Evolutionary conservation across 1,139 yeast species (phyloP).

Genomic region (Zygoascus meyerae): DNA sequence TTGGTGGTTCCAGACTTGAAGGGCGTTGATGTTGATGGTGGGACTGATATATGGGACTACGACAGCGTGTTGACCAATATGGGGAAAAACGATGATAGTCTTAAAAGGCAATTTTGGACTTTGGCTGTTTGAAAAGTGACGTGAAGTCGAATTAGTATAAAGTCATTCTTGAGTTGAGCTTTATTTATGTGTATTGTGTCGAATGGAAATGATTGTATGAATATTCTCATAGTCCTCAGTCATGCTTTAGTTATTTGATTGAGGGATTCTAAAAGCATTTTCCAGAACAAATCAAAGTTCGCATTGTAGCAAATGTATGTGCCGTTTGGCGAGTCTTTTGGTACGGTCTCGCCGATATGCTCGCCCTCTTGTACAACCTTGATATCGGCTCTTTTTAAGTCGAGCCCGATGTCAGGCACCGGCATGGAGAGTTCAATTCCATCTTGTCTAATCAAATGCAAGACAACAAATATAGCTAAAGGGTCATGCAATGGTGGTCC

Average conservation of each 20-base stretch:
- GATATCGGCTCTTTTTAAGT: slow-evolving; percentile 36
- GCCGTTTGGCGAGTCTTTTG: neutral
- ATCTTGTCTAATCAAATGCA: slow-evolving; percentile 37
- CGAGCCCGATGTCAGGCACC: slow-evolving; percentile 23
- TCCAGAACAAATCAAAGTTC: slow-evolving; percentile 11
- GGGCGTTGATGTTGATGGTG: slow-evolving; percentile 20
- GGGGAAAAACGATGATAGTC: slow-evolving; percentile 23
- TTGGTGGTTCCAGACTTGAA: slow-evolving; percentile 16
- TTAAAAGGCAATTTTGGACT: slow-evolving; percentile 27
- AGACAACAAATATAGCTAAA: slow-evolving; percentile 55
- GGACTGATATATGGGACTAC: slow-evolving; percentile 24
- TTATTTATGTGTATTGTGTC: no score
- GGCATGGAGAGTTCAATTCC: slow-evolving; percentile 24
- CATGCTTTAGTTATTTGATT: neutral
- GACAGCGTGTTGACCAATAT: slow-evolving; percentile 22
- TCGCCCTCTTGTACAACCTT: slow-evolving; percentile 36
- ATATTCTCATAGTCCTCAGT: no score
- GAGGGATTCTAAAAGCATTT: slow-evolving; percentile 9
- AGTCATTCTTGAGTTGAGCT: no score
- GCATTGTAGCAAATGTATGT: slow-evolving; percentile 1
- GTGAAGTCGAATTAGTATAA: no score
- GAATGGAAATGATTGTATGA: no score
- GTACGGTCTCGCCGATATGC: slow-evolving; percentile 21
- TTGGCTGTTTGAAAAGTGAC: slow-evolving; percentile 18
- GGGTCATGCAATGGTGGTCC: slow-evolving; percentile 90